These are phyloP conservation scores for Claviceps capensis DNA, from an alignment of 2,329 filamentous ascomycete genomes.

Conservation along the genomic window DNA sequence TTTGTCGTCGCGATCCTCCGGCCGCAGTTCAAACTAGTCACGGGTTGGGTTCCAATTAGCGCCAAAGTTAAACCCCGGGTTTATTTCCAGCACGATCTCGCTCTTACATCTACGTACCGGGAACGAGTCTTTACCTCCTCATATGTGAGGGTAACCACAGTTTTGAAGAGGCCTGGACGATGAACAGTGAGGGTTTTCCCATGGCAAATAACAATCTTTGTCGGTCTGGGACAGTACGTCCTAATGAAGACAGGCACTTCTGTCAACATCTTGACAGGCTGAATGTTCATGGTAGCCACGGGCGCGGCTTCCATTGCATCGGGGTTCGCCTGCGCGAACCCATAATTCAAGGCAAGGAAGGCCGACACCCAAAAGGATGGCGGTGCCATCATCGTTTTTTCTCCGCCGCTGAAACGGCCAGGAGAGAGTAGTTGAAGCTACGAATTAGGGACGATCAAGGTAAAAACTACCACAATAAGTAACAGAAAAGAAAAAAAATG, in stretches of 20 bases:
- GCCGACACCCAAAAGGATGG: not conserved
- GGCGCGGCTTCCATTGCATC: not conserved
- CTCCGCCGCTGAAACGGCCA: not conserved
- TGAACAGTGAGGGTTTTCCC: not conserved
- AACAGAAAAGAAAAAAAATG: not conserved
- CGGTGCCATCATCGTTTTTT: not conserved
- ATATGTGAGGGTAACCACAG: constrained; percentile 4
- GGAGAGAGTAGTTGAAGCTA: not conserved
- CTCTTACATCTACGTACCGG: not conserved
- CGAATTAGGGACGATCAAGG: no score
- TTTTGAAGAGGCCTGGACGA: not conserved
- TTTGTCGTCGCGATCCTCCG: no score
- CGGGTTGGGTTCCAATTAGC: not conserved
- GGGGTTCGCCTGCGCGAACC: constrained; percentile 1
- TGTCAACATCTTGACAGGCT: constrained; percentile 1
- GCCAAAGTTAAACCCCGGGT: not conserved
- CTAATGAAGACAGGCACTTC: constrained; percentile 1
- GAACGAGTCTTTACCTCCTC: not conserved
- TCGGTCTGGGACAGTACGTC: not conserved
- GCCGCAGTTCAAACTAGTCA: not conserved
- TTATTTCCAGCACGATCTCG: not conserved
- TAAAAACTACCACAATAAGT: not conserved
- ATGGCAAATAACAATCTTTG: not conserved
- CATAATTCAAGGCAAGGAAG: not conserved
- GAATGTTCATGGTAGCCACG: not conserved